These are phyloP conservation scores for Hyaloscypha bicolor DNA, from an alignment of 495 filamentous ascomycete genomes.

Conservation along the genomic window DNA sequence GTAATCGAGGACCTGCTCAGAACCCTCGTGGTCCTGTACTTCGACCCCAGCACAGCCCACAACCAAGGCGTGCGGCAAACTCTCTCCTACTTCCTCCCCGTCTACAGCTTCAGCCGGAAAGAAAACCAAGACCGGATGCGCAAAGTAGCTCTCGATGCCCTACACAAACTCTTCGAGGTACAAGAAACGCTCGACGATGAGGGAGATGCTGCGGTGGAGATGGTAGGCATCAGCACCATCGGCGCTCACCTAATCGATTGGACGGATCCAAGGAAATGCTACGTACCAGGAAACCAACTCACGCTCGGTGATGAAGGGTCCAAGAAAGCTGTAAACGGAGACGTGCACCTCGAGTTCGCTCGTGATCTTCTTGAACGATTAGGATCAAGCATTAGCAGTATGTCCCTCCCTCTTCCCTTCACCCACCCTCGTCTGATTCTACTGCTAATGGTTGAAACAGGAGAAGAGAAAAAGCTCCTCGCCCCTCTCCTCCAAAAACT, in stretches of 20 bases:
- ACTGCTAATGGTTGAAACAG: conserved; percentile 37
- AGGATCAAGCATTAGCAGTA: conserved; percentile 58
- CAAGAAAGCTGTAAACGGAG: conserved; percentile 61
- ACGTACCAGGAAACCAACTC: conserved; percentile 64
- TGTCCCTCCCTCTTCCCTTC: conserved; percentile 40
- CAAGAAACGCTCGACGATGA: conserved; percentile 75
- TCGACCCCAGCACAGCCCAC: conserved; percentile 79
- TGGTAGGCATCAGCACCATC: conserved; percentile 74
- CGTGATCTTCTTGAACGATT: conserved; percentile 61
- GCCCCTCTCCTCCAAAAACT: conserved; percentile 80
- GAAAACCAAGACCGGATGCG: conserved; percentile 84
- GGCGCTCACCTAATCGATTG: conserved; percentile 86
- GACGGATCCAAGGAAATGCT: conserved; percentile 91
- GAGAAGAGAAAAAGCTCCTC: conserved; percentile 84
- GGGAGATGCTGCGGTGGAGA: conserved; percentile 74
- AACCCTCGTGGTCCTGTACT: conserved; percentile 81
- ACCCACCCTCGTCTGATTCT: conserved; percentile 36
- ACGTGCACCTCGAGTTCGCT: conserved; percentile 71
- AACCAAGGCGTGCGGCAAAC: conserved; percentile 90
- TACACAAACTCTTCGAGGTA: conserved; percentile 66
- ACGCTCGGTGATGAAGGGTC: conserved; percentile 55
- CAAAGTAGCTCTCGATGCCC: conserved; percentile 63
- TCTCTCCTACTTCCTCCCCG: conserved; percentile 92
- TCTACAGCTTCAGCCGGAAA: conserved; percentile 82
- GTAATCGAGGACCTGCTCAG: conserved; percentile 71